Base-by-base conservation (phyloP, 2,329 filamentous ascomycete species). In the Ceratocystis destructans region DNA sequence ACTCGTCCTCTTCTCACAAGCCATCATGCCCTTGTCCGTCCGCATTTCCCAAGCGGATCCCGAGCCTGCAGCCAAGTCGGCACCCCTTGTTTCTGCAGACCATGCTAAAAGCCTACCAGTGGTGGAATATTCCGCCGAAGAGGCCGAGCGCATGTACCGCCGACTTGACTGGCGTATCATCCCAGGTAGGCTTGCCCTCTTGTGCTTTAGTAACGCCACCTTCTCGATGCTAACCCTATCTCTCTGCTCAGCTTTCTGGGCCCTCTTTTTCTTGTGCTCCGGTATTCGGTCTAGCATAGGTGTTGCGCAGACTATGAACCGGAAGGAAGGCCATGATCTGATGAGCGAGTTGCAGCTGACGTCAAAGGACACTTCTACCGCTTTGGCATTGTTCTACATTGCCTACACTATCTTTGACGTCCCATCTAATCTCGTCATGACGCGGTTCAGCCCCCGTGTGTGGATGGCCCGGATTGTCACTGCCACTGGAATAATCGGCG, bases 391-490 rank as follows among this genome's bases (percentile, higher is more conserved):
- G 17, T 96, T 96, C 79, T 96, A 96, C 73, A 90, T 96, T 69
- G 87, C 89, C 72, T 96, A 96, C 75, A 90, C 96, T 68, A 76
- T 96, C 65, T 95, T 96, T 71, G 91, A 96, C 73, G 82, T 89
- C 65, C 91, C 91, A 0, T 94, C 90, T 4, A 96, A 96, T 74
- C 80, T 96, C 69, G 77, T 94, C 74, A 96, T 96, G 91, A 90
- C 87, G 69, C 86, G 83, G 69, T 79, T 96, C 5, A 91, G 88
- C 70, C 91, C 91, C 1, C 87, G 90, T 69, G 83, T 91, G 2
- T 96, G 91, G 91, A 95, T 96, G 88, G 87, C 89, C 67, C 83
- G 91, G 67, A 96, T 96, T 70, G 90, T 96, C 66, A 83, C 95
- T 68, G 89, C 89, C 17, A 91, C 95, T 3, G 90, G 91, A 6